Conservation (phyloP, 495 filamentous ascomycete species). For the Pseudoneurospora amorphoporcata region DNA sequence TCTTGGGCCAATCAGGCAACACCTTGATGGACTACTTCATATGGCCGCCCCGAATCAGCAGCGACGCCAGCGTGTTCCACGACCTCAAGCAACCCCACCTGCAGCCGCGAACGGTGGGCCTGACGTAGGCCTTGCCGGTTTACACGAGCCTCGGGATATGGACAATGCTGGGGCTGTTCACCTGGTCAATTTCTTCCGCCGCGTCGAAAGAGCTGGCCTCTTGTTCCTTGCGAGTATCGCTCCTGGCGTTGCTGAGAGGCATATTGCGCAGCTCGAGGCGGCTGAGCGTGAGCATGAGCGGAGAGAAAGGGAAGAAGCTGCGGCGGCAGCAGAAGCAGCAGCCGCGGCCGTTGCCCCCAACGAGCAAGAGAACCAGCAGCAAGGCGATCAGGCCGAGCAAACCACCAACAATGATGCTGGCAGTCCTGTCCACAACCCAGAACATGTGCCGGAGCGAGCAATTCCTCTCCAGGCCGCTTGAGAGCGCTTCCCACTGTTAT, state of each 20-base stretch:
- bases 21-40: conserved; percentile 64
- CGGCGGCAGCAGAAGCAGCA: conserved; percentile 18
- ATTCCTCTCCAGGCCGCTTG: not conserved
- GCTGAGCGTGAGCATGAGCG: conserved; percentile 36
- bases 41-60: conserved; percentile 27
- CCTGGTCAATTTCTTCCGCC: conserved; percentile 28
- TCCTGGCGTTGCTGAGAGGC: conserved; percentile 74
- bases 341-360: conserved; percentile 7
- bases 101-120: not conserved
- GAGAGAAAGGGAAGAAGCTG: conserved; percentile 37
- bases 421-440: not conserved
- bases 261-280: conserved; percentile 60
- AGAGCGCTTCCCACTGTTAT: not conserved
- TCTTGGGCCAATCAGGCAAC: conserved; percentile 54
- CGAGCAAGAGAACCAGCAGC: not conserved
- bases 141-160: not conserved
- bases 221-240: conserved; percentile 78
- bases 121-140: conserved; percentile 1
- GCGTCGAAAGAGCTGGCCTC: conserved; percentile 63
- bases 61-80: conserved; percentile 1
- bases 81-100: not conserved
- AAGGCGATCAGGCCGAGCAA: not conserved
- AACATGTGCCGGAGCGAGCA: not conserved
- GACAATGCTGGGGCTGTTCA: not conserved
- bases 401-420: not conserved